A percentile compares a stretch with the other conserved stretches of the same genome.
These are phyloP conservation scores for Microsporum audouinii DNA, from an alignment of 2,329 filamentous ascomycete species.

Conservation along the genomic window DNA sequence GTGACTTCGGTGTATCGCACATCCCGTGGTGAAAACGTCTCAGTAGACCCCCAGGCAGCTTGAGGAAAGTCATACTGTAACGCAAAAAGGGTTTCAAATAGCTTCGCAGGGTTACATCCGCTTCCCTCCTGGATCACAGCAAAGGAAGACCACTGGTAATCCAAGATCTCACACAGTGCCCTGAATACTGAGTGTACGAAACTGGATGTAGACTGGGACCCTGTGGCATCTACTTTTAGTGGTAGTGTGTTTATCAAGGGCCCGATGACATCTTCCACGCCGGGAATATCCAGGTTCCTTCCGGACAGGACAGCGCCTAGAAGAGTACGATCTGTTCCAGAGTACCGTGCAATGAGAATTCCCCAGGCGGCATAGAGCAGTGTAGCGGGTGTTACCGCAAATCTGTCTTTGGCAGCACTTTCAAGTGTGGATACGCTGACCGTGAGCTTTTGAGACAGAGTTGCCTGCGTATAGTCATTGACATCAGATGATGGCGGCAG, in stretches of 20 bases:
- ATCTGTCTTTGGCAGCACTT: background rate
- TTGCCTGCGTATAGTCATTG: background rate
- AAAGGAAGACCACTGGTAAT: slow-evolving; percentile 1
- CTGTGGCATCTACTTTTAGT: background rate
- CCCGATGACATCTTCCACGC: background rate
- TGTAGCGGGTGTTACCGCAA: background rate
- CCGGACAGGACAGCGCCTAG: slow-evolving; percentile 29
- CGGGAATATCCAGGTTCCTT: slow-evolving; percentile 19
- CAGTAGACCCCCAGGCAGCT: background rate
- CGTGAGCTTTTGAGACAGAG: background rate
- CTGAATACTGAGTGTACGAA: background rate
- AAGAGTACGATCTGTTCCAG: slow-evolving; percentile 22
- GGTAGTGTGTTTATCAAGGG: background rate
- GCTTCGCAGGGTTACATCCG: background rate
- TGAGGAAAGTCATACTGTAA: slow-evolving; percentile 2
- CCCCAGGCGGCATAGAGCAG: slow-evolving; percentile 29
- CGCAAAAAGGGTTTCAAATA: slow-evolving; percentile 3
- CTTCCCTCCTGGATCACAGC: background rate
- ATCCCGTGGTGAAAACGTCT: background rate
- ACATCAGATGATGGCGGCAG: background rate
- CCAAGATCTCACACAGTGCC: background rate
- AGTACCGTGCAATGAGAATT: slow-evolving; percentile 22
- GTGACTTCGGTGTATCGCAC: background rate
- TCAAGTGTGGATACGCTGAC: background rate
- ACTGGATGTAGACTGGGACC: background rate